phyloP scores from a whole-genome alignment of 768 basidiomycete genomes.

The Serendipita sp. region DNA sequence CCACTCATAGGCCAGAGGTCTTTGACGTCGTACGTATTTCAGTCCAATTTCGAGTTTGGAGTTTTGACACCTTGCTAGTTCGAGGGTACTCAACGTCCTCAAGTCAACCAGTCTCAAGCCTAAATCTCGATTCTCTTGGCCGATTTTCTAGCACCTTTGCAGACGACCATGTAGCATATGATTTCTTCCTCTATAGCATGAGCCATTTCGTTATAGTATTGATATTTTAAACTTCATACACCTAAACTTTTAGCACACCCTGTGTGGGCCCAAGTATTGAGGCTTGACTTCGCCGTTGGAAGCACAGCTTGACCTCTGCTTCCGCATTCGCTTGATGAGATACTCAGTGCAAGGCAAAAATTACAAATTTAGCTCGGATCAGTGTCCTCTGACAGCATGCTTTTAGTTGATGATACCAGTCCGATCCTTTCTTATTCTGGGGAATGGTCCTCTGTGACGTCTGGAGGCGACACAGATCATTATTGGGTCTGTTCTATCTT shows the following conservation, averaged over 20 bases:
- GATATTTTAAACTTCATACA: no score
- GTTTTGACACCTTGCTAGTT: not conserved
- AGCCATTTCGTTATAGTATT: no score
- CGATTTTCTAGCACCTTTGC: not conserved
- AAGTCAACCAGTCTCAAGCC: not conserved
- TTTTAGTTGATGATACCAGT: not conserved
- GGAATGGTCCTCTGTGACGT: not conserved
- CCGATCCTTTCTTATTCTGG: not conserved
- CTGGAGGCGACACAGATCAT: not conserved
- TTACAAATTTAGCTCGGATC: not conserved
- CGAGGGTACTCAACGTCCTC: not conserved
- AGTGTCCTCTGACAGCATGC: not conserved
- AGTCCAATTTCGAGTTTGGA: not conserved
- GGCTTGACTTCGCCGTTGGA: not conserved
- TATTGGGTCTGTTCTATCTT: not conserved
- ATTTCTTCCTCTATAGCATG: not conserved
- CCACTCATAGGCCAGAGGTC: slow-evolving; percentile 36
- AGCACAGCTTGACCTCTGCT: not conserved
- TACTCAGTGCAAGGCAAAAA: not conserved
- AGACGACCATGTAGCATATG: not conserved
- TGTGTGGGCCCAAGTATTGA: no score
- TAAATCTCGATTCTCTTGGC: not conserved
- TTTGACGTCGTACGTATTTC: slow-evolving; percentile 34
- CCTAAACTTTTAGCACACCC: no score
- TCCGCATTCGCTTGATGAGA: not conserved